These are phyloP conservation scores for Cordyceps pruinosa DNA, from an alignment of 2,329 filamentous ascomycete species.

Conservation along the genomic window DNA sequence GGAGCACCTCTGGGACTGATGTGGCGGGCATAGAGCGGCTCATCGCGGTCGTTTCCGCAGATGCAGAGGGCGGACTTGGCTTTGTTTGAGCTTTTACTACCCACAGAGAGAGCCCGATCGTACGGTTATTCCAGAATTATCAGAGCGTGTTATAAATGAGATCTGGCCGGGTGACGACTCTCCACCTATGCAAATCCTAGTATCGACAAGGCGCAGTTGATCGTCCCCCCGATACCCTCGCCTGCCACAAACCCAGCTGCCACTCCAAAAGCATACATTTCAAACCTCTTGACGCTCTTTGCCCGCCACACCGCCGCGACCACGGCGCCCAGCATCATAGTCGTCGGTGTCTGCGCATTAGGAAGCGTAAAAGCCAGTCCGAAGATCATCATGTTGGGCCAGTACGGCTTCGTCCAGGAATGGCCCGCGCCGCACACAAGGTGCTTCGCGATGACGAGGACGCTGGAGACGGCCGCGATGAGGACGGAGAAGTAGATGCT, in stretches of 20 bases:
- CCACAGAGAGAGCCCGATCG: background rate
- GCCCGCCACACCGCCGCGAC: slow-evolving; percentile 1
- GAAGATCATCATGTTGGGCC: slow-evolving; percentile 14
- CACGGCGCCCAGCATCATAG: slow-evolving; percentile 10
- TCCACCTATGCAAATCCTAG: background rate
- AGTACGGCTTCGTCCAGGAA: background rate
- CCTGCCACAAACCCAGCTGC: slow-evolving; percentile 11
- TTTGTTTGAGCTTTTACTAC: background rate
- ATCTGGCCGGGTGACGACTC: background rate
- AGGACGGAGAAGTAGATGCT: slow-evolving; percentile 5
- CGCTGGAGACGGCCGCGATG: background rate
- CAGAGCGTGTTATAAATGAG: background rate
- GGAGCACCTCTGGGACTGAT: background rate
- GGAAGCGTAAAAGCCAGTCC: slow-evolving; percentile 11
- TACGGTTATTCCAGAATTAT: background rate
- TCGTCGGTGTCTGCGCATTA: slow-evolving; percentile 8
- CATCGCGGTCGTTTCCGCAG: no score
- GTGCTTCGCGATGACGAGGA: background rate
- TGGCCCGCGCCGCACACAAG: background rate
- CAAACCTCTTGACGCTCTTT: background rate
- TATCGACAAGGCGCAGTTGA: slow-evolving; percentile 9
- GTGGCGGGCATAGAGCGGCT: background rate
- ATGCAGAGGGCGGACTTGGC: no score
- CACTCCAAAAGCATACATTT: slow-evolving; percentile 10
- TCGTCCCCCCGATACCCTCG: slow-evolving; percentile 10